Base-by-base conservation (phyloP, 1,284 basidiomycete species). In the Fomitopsis schrenkii region DNA sequence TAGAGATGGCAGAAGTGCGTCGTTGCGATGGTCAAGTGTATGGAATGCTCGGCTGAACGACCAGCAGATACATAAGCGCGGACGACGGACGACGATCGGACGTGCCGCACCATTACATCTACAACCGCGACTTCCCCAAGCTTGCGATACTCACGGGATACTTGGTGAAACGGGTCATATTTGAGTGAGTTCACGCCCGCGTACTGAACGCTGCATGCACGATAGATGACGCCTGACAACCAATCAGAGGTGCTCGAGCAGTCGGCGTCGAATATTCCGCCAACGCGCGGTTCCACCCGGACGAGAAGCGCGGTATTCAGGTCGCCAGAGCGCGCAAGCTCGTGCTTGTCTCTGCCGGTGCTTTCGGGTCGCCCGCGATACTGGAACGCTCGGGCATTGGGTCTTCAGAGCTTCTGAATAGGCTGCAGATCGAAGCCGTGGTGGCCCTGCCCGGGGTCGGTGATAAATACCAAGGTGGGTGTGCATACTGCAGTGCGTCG, bases 371-470 rank as follows among this genome's bases (percentile, higher is more conserved):
- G 2, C 72, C 73, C 0, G 64, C 61, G 0, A 70, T 74, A 46
- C 63, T 75, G 1, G 74, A 75, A 64, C 69, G 74, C 3, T 75
- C 74, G 0, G 74, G 74, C 0, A 71, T 75, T 28, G 74, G 74
- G 3, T 56, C 63, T 8, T 62, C 59, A 15, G 68, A 71, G 0
- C 66, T 85, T 5, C 71, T 88, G 10, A 67, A 75, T 41, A 71
- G 76, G 52, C 67, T 74, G 46, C 77, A 76, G 0, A 70, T 88
- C 22, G 44, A 66, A 22, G 71, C 75, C 12, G 33, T 79, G 10
- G 77, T 85, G 6, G 78, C 85, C 52, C 72, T 87, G 4, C 80
- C 83, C 26, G 83, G 84, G 4, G 86, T 88, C 0, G 86, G 87
- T 9, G 80, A 85, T 63, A 77, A 81, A 46, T 83, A 81, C 59